Base-by-base conservation (phyloP, 306 rosid genomes). In the Cicer judaicum region DNA sequence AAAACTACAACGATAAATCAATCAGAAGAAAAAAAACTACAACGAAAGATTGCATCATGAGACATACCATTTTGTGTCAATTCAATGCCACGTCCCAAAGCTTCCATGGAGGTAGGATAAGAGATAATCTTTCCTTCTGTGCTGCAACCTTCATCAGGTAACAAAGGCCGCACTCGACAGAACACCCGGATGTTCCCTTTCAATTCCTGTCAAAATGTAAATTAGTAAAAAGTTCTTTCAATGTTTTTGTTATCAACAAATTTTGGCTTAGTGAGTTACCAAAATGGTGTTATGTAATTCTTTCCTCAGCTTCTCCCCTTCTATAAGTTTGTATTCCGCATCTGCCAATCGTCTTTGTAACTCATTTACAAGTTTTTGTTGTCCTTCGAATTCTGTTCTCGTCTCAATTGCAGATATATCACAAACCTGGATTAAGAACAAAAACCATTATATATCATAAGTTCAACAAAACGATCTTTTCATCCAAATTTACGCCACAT, bases 101-200 rank as follows among this genome's bases (percentile, higher is more conserved):
- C 78, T 75, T 94, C 99, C 88, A 90, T 87, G 2, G 99, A 87
- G 29, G 96, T 82, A 29, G 99, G 99, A 80, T 85, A 94, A 67
- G 96, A 85, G 75, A 94, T 44, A 64, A 86, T 34, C 79, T 88
- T 94, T 36, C 87, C 87, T 52, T 94, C 97, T 7, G 86, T 10
- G 63, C 57, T 77, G 67, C 78, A 77, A 80, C 62, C 85, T n/a
- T 94, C 96, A 60, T 94, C 97, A 3, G 96, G 87, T 79, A 94
- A 83, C 75, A 90, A 72, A 43, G 99, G 97, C 5, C 99, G 84
- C 64, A 94, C 99, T 92, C 99, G 83, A 84, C 99, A 94, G 88
- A 94, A 94, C 64, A 94, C 97, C 0, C 99, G 97, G 74, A 94
- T 94, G 80, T 94, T 94, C 80, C 99, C 99, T 87, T 94, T 94